A percentile compares a stretch with the other conserved stretches of the same genome.
Evolutionary conservation across 192 early-diverging fungal species (phyloP).

Genomic region (Coemansia sp.): DNA sequence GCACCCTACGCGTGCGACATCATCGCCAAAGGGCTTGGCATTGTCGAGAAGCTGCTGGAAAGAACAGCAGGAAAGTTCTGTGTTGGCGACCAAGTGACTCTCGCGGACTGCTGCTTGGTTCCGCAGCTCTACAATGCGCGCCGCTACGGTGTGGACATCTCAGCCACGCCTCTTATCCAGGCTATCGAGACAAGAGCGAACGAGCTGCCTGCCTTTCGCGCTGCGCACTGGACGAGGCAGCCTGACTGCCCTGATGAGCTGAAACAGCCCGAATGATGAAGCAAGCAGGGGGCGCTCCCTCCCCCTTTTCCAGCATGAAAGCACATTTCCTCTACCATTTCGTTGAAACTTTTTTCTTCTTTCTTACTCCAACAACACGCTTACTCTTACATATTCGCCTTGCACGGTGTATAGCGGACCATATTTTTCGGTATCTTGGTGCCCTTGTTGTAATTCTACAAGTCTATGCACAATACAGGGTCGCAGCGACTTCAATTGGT

Average conservation of each 20-base stretch:
- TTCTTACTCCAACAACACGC: too few relatives aligned
- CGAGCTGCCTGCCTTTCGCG: conserved; percentile 66
- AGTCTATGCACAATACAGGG: neutral
- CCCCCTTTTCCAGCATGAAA: neutral
- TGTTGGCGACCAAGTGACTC: conserved; percentile 75
- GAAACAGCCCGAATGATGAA: too few relatives aligned
- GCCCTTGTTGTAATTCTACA: too few relatives aligned
- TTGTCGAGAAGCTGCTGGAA: conserved; percentile 66
- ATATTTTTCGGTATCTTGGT: neutral
- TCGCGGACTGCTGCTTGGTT: conserved; percentile 80
- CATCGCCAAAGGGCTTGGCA: conserved; percentile 67
- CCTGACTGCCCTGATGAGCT: conserved; percentile 65
- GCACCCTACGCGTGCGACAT: conserved; percentile 34
- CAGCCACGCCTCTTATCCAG: conserved; percentile 64
- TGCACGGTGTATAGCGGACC: neutral
- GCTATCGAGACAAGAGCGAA: conserved; percentile 59
- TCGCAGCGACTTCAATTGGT: neutral
- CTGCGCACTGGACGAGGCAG: conserved; percentile 63
- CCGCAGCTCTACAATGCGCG: conserved; percentile 79
- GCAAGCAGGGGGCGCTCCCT: neutral
- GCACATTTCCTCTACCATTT: neutral
- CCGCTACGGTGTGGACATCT: conserved; percentile 75
- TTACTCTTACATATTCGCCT: neutral
- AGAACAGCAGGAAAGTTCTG: conserved; percentile 70
- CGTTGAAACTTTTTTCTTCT: neutral